A percentile compares a stretch with the other conserved stretches of the same genome.
phyloP scores from a whole-genome alignment of 2,329 filamentous ascomycete species.

The Pseudocercospora macadamiae region DNA sequence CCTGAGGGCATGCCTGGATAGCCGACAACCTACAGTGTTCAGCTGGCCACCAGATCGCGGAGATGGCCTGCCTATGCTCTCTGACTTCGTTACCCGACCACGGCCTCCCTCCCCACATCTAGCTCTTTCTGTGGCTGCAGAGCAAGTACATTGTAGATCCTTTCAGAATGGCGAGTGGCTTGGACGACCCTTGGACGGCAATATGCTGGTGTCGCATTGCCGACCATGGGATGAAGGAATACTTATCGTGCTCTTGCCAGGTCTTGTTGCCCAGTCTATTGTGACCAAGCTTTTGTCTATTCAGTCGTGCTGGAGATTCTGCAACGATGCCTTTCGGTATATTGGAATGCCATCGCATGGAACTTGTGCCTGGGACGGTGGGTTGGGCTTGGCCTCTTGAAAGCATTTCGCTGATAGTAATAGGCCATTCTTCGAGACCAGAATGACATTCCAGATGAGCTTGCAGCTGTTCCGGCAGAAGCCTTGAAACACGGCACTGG shows the following conservation, averaged over 20 bases:
- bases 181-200: conserved; percentile 12
- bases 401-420: conserved; percentile 21
- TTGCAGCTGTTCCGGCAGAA: conserved; percentile 47
- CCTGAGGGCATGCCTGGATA: background rate
- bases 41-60: background rate
- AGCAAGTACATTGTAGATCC: conserved; percentile 10
- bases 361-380: conserved; percentile 53
- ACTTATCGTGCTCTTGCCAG: background rate
- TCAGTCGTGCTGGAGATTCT: background rate
- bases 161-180: background rate
- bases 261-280: background rate
- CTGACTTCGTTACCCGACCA: background rate
- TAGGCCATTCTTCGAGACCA: conserved; percentile 52
- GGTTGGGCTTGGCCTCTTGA: background rate
- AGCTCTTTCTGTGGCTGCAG: background rate
- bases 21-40: background rate
- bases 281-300: background rate
- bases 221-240: background rate
- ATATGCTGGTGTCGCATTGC: conserved; percentile 8
- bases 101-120: background rate
- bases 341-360: conserved; percentile 50
- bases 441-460: conserved; percentile 51
- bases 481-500: conserved; percentile 39
- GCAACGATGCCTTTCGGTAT: conserved; percentile 52
- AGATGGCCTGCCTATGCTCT: background rate